These are phyloP conservation scores for Balamuthia mandrillaris DNA, from an alignment of 208 protist species.

Conservation along the genomic window DNA sequence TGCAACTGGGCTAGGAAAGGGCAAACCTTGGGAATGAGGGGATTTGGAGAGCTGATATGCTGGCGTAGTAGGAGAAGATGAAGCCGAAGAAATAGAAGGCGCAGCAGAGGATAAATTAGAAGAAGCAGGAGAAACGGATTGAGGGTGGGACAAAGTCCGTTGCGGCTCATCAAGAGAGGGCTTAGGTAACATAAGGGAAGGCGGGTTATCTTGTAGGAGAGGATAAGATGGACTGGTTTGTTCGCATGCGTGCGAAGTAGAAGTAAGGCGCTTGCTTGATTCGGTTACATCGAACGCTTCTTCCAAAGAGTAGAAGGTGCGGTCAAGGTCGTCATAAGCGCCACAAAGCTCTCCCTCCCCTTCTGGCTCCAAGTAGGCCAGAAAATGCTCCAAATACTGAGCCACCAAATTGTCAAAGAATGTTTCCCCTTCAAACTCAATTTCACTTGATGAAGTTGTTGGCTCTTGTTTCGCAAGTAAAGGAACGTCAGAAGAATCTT, in stretches of 20 bases:
- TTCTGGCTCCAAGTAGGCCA: slow-evolving; percentile 25
- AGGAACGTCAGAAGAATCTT: too few relatives aligned
- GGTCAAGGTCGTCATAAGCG: not conserved
- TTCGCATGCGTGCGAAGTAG: not conserved
- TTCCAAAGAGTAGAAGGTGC: slow-evolving; percentile 18
- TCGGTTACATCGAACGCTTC: slow-evolving; percentile 1
- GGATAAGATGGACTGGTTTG: not conserved
- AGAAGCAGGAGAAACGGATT: not conserved
- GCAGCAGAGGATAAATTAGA: not conserved
- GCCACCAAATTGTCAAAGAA: slow-evolving; percentile 30
- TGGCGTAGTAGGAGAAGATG: too few relatives aligned
- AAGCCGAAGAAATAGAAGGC: too few relatives aligned
- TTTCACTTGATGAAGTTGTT: too few relatives aligned
- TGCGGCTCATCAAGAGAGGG: too few relatives aligned
- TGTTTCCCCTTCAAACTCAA: too few relatives aligned
- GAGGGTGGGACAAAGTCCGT: not conserved
- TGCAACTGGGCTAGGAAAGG: not conserved
- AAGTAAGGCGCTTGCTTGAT: not conserved
- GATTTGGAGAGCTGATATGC: too few relatives aligned
- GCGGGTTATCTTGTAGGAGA: not conserved
- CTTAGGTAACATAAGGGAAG: not conserved
- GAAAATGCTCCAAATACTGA: slow-evolving; percentile 13
- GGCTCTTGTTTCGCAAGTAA: too few relatives aligned
- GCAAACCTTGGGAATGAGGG: not conserved
- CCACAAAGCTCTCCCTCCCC: not conserved